Evolutionary conservation across 768 basidiomycete genomes (phyloP), one percentile per base, ranked within the genome.

Genomic region (Infundibulicybe gibba): DNA sequence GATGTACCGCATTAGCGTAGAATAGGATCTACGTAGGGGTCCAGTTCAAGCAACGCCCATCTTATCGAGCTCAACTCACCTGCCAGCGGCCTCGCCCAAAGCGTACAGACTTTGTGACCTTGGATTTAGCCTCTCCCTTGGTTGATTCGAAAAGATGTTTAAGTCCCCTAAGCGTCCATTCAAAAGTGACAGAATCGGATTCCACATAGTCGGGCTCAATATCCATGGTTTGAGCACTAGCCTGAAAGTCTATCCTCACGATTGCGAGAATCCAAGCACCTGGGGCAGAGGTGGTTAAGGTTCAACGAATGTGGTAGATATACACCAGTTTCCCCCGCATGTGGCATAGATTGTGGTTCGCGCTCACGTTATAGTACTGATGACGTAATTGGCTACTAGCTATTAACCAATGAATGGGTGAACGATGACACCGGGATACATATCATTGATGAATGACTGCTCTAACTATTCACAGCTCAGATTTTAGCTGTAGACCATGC

Each of bases 31-130:
- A 54, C 9, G 38, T 11, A 45, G 52, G 34, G 34, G 20, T n/a
- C 32, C 32, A 47, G 15, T 19, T 15, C 19, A 16, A 9, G 15
- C 35, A n/a, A 6, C n/a, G n/a, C 3, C 19, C 9, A 9, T 14
- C n/a, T n/a, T n/a, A 35, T 15, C 15, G 3, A 15, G 33, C 10
- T 20, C n/a, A 40, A 54, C 69, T 40, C 52, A 85, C 85, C 70
- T 85, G 86, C 86, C 86, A 89, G 43, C 75, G 70, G 10, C 84
- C 87, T n/a, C 71, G 80, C 12, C 88, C 90, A 51, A 92, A 92
- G 59, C 75, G 78, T 43, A 75, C 70, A 3, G 87, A 90, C 63
- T 87, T 90, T 17, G 80, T 87, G 14, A 81, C 83, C 53, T 86
- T 87, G 2, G 85, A 87, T 61, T 90, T 90, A 15, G 73, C 61